Percentiles rank a stretch among this genome's conserved stretches.
Conservation (phyloP, 1,139 yeast species). For the Scheffersomyces segobiensis region DNA sequence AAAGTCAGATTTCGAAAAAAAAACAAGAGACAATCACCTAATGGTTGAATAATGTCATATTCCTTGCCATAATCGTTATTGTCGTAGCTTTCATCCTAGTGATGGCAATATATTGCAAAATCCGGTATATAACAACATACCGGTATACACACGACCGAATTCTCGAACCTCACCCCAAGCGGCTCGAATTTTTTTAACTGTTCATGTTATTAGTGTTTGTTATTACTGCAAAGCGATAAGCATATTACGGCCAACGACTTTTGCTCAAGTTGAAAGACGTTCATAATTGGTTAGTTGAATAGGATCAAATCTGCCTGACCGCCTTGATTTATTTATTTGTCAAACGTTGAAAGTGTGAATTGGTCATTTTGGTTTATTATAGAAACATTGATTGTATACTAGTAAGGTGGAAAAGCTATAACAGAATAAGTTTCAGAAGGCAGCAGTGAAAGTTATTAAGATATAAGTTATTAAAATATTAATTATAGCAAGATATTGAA, state of each 20-base stretch:
- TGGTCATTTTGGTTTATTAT: neutral
- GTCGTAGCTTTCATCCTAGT: neutral
- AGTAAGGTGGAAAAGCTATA: neutral
- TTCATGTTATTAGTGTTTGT: neutral
- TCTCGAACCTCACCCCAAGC: constrained; percentile 1
- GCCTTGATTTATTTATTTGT: neutral
- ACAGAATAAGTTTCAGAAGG: neutral
- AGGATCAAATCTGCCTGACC: neutral
- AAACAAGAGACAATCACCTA: neutral
- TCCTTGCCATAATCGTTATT: neutral
- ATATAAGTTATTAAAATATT: no score
- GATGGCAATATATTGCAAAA: neutral
- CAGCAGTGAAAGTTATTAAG: neutral
- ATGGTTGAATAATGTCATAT: neutral
- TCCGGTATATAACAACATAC: neutral
- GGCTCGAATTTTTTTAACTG: neutral
- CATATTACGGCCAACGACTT: neutral
- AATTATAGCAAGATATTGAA: neutral
- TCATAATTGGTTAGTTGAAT: neutral
- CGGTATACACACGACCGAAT: neutral
- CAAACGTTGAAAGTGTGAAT: neutral
- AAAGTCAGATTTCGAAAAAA: neutral
- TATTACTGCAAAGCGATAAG: neutral
- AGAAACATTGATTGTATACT: neutral
- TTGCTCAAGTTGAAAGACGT: neutral